Conservation (phyloP, 306 rosid species). For the Urtica urens region DNA sequence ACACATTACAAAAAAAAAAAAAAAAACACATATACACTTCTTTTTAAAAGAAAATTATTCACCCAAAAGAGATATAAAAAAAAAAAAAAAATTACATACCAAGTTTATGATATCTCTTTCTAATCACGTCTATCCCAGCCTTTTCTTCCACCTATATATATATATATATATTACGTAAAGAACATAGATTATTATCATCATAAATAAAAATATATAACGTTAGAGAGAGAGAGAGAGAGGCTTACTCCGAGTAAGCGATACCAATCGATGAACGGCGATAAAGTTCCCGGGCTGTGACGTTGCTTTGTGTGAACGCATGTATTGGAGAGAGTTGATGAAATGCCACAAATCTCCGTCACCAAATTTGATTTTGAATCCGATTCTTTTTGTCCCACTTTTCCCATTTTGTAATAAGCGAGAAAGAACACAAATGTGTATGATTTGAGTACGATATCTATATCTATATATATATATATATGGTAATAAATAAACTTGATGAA, state of each 20-base stretch:
- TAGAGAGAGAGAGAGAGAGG: background rate
- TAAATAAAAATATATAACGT: background rate
- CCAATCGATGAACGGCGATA: conserved; percentile 63
- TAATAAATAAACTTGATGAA: background rate
- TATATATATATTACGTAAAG: conserved; percentile 5
- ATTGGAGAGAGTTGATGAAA: conserved; percentile 38
- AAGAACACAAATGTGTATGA: background rate
- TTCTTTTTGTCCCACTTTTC: conserved; percentile 40
- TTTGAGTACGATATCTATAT: conserved; percentile 7
- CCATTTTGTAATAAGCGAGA: conserved; percentile 11
- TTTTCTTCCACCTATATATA: conserved; percentile 62
- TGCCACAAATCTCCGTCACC: conserved; percentile 60
- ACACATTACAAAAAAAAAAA: too few relatives aligned
- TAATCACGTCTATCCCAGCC: conserved; percentile 41
- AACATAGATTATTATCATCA: background rate
- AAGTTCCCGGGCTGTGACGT: conserved; percentile 15
- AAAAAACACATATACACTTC: conserved; percentile 6
- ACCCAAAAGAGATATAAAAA: background rate
- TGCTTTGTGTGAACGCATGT: conserved; percentile 43
- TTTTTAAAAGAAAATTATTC: background rate
- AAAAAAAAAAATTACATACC: conserved; percentile 30
- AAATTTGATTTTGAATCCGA: conserved; percentile 52
- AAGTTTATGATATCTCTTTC: conserved; percentile 67
- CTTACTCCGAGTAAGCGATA: conserved; percentile 77
- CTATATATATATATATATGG: background rate